Base-by-base conservation (phyloP, 2,329 filamentous ascomycete genomes). In the Alternaria alternata region DNA sequence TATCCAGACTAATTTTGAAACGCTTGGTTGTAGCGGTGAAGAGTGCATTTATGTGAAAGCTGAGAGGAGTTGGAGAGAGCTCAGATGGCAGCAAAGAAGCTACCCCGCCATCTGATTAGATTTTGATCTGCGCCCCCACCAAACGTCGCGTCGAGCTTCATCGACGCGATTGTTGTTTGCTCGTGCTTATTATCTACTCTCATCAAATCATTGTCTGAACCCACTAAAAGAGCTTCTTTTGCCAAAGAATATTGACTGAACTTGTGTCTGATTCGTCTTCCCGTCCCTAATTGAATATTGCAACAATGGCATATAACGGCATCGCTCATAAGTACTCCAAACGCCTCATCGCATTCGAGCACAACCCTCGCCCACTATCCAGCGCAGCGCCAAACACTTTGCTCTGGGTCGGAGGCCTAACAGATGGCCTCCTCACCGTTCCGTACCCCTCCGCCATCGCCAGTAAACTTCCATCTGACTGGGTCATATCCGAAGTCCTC, bases 321-420 rank as follows among this genome's bases (percentile, higher is more conserved):
- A 78, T 66, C 7, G 71, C 82, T 26, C 82, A 84, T 71, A 73
- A 69, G 61, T 79, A 83, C 65, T 74, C 76, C 9, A 70, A 72
- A n/a, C 70, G 72, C 26, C 75, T 82, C 59, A 67, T 78, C 58
- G 82, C 81, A 32, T 84, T 84, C 69, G 82, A 84, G 62, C 80
- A 82, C 57, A 69, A 75, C 32, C 58, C 80, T 75, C 34, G 57
- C 7, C n/a, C 48, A 26, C 46, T 75, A 57, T 60, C 63, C 55
- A 71, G 43, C 18, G 49, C 76, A 60, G 39, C 41, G 20, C 58
- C 53, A 24, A 87, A 91, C 76, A 88, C 87, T 3, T 77, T 93
- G 54, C 77, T 93, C 61, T 91, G 90, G 79, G 84, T 92, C 63
- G 89, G 89, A 62, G 91, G 91, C 36, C 84, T 93, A 16, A 85